Base-by-base conservation (phyloP, 495 filamentous ascomycete species). In the Tuber magnatum region DNA sequence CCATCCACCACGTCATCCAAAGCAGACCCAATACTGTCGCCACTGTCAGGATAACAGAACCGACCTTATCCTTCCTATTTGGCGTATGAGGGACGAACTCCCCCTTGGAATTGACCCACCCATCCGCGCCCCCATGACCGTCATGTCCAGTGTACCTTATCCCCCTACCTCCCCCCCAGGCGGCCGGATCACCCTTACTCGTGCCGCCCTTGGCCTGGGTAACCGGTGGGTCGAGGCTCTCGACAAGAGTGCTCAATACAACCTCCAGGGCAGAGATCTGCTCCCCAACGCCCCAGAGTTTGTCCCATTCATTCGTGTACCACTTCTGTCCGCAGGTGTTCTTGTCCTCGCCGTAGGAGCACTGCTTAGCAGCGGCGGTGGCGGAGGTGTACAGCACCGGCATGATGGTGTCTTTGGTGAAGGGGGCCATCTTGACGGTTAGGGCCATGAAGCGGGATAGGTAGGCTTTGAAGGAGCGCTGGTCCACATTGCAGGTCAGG, bases 401-500 rank as follows among this genome's bases (percentile, higher is more conserved):
- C 82, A 90, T 87, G 81, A 96, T 89, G 18, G 83, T 81, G 61
- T 85, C 77, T 68, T 83, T 85, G 3, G 90, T 92, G 80, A 87
- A 91, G 7, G 90, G 91, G 9, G 88, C 89, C 85, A 94, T 87
- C 75, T 93, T 89, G 0, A 89, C 89, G 8, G 90, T 89, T 10
- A 88, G 86, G 1, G 91, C 89, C 84, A 97, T 88, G 91, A 92
- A 94, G 9, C 90, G 88, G 10, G 90, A 85, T 12, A 93, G 85
- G 78, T 93, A 91, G 7, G 91, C 92, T 81, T 94, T 94, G 87
- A 96, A 95, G 39, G 89, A 89, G 71, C 90, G 89, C 80, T 93
- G 91, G 83, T 94, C 92, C 73, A 88, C 81, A 80, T 93, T 87
- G 83, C 92, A 93, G 0, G 80, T 84, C 69, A 85, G 81, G 43